Conservation (phyloP, 495 filamentous ascomycete genomes). For the Acidiella bohemica region DNA sequence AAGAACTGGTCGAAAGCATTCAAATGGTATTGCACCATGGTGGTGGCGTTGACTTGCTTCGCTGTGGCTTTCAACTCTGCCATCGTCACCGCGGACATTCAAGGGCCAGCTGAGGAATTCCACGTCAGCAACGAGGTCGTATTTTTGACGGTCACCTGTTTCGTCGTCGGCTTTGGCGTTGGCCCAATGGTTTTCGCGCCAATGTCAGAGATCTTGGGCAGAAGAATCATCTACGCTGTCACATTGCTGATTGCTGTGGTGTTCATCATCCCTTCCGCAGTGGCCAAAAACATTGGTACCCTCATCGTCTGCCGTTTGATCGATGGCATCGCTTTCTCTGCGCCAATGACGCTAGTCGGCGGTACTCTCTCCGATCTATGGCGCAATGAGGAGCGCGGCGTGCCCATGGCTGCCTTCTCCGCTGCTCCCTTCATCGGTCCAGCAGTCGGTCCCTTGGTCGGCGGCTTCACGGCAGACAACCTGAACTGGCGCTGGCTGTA, state of each 20-base stretch:
- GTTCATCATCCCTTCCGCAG: conserved; percentile 54
- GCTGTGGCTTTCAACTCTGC: conserved; percentile 50
- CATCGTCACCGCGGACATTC: conserved; percentile 56
- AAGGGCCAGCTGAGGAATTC: conserved; percentile 46
- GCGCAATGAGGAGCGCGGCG: conserved; percentile 43
- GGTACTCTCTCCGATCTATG: conserved; percentile 64
- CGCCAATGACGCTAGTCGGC: conserved; percentile 55
- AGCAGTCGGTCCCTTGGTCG: conserved; percentile 47
- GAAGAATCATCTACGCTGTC: conserved; percentile 43
- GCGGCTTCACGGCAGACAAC: conserved; percentile 23
- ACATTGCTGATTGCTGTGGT: conserved; percentile 50
- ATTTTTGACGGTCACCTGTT: conserved; percentile 51
- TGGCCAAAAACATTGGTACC: conserved; percentile 51
- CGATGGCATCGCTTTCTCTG: conserved; percentile 49
- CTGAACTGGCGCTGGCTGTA: conserved; percentile 40
- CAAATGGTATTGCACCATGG: conserved; percentile 61
- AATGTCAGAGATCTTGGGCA: conserved; percentile 55
- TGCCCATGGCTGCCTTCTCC: conserved; percentile 60
- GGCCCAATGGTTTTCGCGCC: conserved; percentile 73
- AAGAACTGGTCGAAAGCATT: conserved; percentile 33
- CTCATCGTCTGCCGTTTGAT: conserved; percentile 57
- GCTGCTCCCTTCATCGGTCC: conserved; percentile 55
- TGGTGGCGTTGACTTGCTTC: conserved; percentile 50
- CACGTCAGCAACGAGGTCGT: conserved; percentile 51
- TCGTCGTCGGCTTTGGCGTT: conserved; percentile 45